Evolutionary conservation across 768 basidiomycete species (phyloP), one percentile per base, ranked within the genome.

Genomic region (Kwoniella pini): DNA sequence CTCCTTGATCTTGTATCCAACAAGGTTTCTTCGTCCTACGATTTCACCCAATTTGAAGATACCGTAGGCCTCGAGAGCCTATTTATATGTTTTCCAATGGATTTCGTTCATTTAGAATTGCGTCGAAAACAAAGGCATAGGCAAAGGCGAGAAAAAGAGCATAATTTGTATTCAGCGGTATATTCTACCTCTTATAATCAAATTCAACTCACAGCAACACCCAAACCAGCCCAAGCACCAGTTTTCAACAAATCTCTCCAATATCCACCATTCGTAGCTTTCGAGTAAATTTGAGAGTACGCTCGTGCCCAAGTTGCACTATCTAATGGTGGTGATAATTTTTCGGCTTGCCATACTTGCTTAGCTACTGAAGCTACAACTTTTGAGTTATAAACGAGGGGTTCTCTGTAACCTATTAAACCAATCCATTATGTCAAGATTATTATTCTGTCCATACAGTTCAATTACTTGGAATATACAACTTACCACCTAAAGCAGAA

Each of bases 41-140:
- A 79, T 77, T 65, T 80, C 79, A 15, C 79, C 79, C 50, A 80
- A 64, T 54, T 68, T 68, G 77, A 79, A 80, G 68, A 80, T 73
- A 59, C 75, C 76, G 69, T 78, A 80, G 6, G 72, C 71, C 57
- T 80, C 77, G 56, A 77, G 40, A 49, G 71, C 69, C 77, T 79
- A 56, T 38, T 49, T 17, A 27, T 11, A 50, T 36, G 1, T 5
- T 30, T 28, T 4, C 5, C 5, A 21, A 53, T 36, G 15, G 33
- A 36, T 7, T 36, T n/a, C n/a, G 15, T 36, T 15, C 33, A 36
- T 15, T 7, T 36, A n/a, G 11, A 13, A 26, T 22, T 9, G 2
- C 21, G 28, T 44, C 36, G 43, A 40, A 19, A 39, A 44, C 12
- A 11, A 22, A 44, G 22, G n/a, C n/a, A n/a, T n/a, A 22, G 43